Conservation (phyloP, 192 early-diverging fungal species). For the Backusella macrospora region DNA sequence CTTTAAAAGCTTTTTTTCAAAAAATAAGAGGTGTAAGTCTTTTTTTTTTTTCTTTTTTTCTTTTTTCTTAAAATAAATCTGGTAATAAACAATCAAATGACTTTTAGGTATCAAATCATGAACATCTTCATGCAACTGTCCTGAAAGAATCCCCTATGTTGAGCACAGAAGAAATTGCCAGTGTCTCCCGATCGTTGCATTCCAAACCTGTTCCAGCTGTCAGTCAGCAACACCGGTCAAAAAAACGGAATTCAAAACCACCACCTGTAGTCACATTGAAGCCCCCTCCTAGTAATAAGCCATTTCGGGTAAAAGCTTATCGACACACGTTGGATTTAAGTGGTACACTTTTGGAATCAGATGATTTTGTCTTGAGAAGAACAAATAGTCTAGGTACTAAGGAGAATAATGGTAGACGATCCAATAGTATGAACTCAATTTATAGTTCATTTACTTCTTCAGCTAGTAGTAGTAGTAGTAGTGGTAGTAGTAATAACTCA, state of each 20-base stretch:
- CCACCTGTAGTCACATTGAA: neutral
- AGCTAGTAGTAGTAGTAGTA: neutral
- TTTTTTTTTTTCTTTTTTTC: neutral
- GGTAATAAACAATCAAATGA: constrained; percentile 7
- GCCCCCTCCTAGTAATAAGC: neutral
- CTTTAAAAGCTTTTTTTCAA: constrained; percentile 5
- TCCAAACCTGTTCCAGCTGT: neutral
- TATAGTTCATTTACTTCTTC: neutral
- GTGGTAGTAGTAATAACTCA: neutral
- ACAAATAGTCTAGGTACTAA: constrained; percentile 5
- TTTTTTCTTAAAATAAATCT: neutral
- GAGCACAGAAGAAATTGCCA: neutral
- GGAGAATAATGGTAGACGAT: neutral
- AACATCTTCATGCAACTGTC: neutral
- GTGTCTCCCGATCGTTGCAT: neutral
- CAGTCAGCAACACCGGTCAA: neutral
- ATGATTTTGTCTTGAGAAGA: neutral
- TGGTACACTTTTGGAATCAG: neutral
- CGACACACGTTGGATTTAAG: constrained; percentile 12
- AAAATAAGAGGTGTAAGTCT: constrained; percentile 14
- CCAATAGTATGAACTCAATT: constrained; percentile 10
- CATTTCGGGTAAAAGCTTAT: constrained; percentile 2
- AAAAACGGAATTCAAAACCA: neutral
- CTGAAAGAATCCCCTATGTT: neutral
- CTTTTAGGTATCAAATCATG: constrained; percentile 1